Conservation (phyloP, 306 rosid species). For the Rubus parviflorus region DNA sequence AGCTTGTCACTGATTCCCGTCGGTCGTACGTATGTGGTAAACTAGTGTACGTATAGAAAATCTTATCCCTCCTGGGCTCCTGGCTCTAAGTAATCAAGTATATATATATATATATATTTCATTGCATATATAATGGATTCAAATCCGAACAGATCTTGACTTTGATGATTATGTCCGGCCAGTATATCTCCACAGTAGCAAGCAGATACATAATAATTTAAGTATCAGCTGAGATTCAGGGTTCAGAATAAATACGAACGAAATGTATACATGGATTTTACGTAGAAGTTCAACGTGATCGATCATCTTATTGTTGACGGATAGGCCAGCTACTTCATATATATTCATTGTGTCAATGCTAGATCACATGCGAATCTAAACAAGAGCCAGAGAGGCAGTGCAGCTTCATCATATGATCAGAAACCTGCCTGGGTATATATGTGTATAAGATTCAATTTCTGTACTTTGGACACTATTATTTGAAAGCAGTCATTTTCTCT, state of each 20-base stretch:
- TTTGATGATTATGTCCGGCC: constrained; percentile 1
- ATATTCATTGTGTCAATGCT: neutral
- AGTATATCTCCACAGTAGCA: neutral
- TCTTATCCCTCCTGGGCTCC: too few species aligned
- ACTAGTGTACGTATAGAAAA: too few species aligned
- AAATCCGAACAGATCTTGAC: neutral
- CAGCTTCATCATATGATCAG: neutral
- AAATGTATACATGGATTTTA: neutral
- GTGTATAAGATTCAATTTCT: neutral
- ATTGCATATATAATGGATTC: neutral
- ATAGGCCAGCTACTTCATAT: neutral
- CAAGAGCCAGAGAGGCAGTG: neutral
- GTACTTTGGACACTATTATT: neutral
- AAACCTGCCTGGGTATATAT: neutral
- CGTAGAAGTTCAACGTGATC: neutral
- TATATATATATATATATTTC: neutral
- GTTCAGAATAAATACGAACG: neutral
- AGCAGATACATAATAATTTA: neutral
- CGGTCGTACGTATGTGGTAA: too few species aligned
- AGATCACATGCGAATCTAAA: neutral
- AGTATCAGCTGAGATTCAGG: neutral
- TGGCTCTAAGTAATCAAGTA: too few species aligned
- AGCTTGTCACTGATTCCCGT: too few species aligned
- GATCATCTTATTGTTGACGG: neutral
- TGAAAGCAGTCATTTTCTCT: constrained; percentile 1